Base-by-base conservation (phyloP, 768 basidiomycete species). In the Goffeauzyma gilvescens region DNA sequence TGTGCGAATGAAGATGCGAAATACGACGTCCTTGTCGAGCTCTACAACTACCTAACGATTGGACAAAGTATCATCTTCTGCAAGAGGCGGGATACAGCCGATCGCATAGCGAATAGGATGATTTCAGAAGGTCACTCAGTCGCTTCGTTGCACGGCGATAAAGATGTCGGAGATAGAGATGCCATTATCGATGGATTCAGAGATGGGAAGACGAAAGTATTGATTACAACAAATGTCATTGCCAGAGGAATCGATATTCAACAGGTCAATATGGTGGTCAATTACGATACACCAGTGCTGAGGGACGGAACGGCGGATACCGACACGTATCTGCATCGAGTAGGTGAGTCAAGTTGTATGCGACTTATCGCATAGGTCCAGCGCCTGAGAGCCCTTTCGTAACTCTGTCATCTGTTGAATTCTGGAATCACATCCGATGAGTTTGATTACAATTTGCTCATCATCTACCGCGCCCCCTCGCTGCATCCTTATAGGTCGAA, bases 251-350 rank as follows among this genome's bases (percentile, higher is more conserved):
- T 98, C 67, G 93, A 98, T 56, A 93, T 98, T 57, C 71, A 86
- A 42, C 90, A 95, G 68, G 93, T 98, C 55, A 98, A 95, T 70
- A 87, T 98, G 87, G 90, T 96, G n/a, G 86, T 98, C 64, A 96
- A 96, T 67, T 98, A 96, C 59, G 89, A 95, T 59, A 72, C 93
- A 21, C 87, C 89, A 54, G 42, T 63, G 59, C 51, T 57, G 50
- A 37, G 68, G 57, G 49, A 59, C 51, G 78, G 81, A 48, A 71
- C 45, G 46, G 85, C 86, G 0, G 93, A 98, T 59, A 71, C 87
- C 34, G 93, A 96, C 69, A 96, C 90, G 1, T 98, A 98, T 60
- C 79, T 96, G 34, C 93, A 98, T 65, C 78, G 93, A 50, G 95
- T 98, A 46, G 90, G 89, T 85, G 42, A 25, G 78, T 67, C 6